Percentiles rank a stretch among this genome's conserved stretches.
phyloP scores from a whole-genome alignment of 1,139 yeast genomes.

The Sugiyamaella novakii region DNA sequence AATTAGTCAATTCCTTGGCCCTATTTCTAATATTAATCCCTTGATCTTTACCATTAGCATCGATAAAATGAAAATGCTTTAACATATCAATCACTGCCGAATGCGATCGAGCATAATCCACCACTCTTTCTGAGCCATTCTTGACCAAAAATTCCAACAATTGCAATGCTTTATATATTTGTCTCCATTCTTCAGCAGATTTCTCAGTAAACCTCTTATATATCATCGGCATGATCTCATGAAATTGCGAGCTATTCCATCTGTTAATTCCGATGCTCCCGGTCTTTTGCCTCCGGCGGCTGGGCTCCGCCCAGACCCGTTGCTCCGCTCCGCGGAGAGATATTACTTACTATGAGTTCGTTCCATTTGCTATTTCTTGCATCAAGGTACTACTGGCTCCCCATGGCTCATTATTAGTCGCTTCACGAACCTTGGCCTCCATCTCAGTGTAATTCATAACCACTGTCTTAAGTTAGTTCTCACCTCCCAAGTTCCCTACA shows the following conservation, averaged over 20 bases:
- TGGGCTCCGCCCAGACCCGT: no score
- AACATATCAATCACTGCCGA: conserved; percentile 82
- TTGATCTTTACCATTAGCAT: conserved; percentile 92
- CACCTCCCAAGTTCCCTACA: background rate
- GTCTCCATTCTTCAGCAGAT: conserved; percentile 97
- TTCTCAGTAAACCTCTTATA: conserved; percentile 83
- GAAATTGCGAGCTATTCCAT: conserved; percentile 46
- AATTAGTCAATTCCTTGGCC: conserved; percentile 69
- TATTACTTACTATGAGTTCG: conserved; percentile 67
- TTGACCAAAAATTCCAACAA: conserved; percentile 86
- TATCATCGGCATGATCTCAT: conserved; percentile 52
- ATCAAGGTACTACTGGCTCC: conserved; percentile 92
- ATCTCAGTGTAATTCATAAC: conserved; percentile 93
- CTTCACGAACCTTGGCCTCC: conserved; percentile 94
- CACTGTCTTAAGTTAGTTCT: conserved; percentile 39
- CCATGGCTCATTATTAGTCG: conserved; percentile 99
- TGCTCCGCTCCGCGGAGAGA: no score
- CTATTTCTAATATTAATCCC: conserved; percentile 94
- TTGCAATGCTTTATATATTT: conserved; percentile 90
- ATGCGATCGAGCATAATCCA: conserved; percentile 91
- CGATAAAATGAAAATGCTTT: conserved; percentile 91
- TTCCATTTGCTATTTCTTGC: conserved; percentile 93
- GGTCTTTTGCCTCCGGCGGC: conserved; percentile 2
- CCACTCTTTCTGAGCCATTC: conserved; percentile 92
- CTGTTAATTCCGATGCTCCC: no score